phyloP scores from a whole-genome alignment of 2,329 filamentous ascomycete genomes.

The Cadophora sp. region DNA sequence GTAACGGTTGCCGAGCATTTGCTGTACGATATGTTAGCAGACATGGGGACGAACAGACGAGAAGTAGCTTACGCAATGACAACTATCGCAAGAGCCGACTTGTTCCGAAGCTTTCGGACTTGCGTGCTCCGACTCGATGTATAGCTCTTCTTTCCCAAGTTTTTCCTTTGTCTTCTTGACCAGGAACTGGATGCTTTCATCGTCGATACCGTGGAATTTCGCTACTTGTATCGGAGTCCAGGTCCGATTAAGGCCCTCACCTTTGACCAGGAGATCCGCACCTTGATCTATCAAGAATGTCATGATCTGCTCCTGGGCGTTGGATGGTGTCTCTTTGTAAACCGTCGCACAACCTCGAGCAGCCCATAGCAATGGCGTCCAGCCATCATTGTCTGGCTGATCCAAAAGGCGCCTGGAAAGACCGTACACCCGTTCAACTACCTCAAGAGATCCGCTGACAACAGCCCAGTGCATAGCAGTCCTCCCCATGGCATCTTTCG shows the following conservation, averaged over 20 bases:
- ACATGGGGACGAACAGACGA: not conserved
- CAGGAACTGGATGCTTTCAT: constrained; percentile 17
- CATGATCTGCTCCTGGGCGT: constrained; percentile 18
- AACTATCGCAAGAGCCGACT: constrained; percentile 9
- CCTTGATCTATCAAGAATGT: constrained; percentile 27
- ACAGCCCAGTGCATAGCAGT: constrained; percentile 25
- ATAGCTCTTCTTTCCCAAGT: constrained; percentile 19
- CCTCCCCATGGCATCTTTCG: constrained; percentile 20
- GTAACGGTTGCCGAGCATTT: constrained; percentile 86
- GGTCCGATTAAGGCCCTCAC: constrained; percentile 11
- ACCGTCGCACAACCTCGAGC: not conserved
- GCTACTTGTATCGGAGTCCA: constrained; percentile 33
- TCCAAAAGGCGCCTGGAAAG: constrained; percentile 14
- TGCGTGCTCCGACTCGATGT: not conserved
- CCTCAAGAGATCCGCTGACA: constrained; percentile 19
- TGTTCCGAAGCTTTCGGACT: constrained; percentile 1
- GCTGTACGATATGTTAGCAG: constrained; percentile 8
- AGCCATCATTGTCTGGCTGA: constrained; percentile 30
- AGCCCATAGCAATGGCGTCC: constrained; percentile 37
- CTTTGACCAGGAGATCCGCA: constrained; percentile 24
- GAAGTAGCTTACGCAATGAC: constrained; percentile 8
- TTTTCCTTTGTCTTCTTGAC: constrained; percentile 24
- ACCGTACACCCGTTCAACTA: constrained; percentile 21
- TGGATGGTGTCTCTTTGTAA: not conserved
- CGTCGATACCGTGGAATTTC: constrained; percentile 15